Base-by-base conservation (phyloP, 176 grass and related monocot genomes). In the Cenchrus fungigraminus region DNA sequence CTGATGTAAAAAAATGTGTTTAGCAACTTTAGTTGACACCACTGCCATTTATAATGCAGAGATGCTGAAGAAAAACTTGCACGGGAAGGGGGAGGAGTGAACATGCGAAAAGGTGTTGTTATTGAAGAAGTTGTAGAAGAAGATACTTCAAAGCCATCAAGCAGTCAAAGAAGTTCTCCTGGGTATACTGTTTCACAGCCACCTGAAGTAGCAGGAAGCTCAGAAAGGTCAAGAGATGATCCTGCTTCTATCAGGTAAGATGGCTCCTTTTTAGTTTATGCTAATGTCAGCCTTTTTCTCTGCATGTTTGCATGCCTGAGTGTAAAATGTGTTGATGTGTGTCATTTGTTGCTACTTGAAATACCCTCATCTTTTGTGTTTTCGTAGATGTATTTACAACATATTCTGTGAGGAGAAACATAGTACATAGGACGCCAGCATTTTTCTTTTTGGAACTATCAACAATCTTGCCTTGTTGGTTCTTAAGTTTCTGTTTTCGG, bases 41-140 rank as follows among this genome's bases (percentile, higher is more conserved):
- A 34, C 42, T 87, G n/a, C 84, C 69, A 71, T 85, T 66, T 40
- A 42, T 87, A 55, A 65, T 82, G 14, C 83, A 95, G 93, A 76
- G 88, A 92, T 46, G 14, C 83, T 3, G 78, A 92, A 73, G 86
- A 67, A 71, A 92, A 85, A 87, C 68, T 95, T 72, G 74, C 84
- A 54, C 51, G 34, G 53, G 86, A 76, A 79, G 83, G 90, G 65
- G 82, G 69, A 86, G 78, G 81, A 86, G 58, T 15, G 50, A 92
- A 79, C 19, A 32, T 65, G 12, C 70, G 70, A 75, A 89, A 84
- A 75, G 94, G 93, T 79, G 81, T 96, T 79, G 74, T 94, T 70
- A 96, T 99, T 91, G 94, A 99, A 92, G 97, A 99, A 84, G 83
- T 96, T 82, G 44, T 83, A n/a, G 93, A 94, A 84, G 87, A 93